Percentiles rank a stretch among this genome's conserved stretches.
These are phyloP conservation scores for Chrysoporthe cubensis DNA, from an alignment of 2,329 filamentous ascomycete species.

Conservation along the genomic window DNA sequence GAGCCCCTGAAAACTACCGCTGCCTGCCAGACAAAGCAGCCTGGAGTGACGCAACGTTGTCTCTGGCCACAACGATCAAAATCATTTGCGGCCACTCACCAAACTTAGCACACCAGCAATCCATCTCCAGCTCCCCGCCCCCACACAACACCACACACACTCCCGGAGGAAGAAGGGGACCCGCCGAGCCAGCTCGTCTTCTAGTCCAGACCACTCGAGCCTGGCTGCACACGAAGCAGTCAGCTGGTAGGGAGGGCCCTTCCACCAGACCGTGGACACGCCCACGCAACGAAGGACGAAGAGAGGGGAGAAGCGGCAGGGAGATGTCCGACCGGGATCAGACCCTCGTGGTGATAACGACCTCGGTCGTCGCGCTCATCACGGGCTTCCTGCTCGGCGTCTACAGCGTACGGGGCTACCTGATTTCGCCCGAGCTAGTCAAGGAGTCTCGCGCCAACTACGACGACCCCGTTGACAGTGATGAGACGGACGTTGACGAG, in stretches of 20 bases:
- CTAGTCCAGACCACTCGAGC: too few relatives aligned
- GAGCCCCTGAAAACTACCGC: conserved; percentile 2
- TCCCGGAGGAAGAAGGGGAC: background rate
- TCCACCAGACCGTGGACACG: background rate
- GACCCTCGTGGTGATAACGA: conserved; percentile 64
- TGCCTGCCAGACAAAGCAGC: conserved; percentile 8
- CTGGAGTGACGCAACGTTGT: conserved; percentile 25
- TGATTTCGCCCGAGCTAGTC: conserved; percentile 59
- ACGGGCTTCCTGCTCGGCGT: conserved; percentile 82
- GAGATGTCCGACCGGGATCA: conserved; percentile 16
- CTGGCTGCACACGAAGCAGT: background rate
- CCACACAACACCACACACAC: background rate
- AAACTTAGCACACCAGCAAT: background rate
- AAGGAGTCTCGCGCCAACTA: conserved; percentile 60
- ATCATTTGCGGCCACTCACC: background rate
- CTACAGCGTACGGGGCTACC: conserved; percentile 66
- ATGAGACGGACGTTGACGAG: conserved; percentile 70
- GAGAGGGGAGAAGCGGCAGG: conserved; percentile 8
- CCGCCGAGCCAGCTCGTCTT: too few relatives aligned
- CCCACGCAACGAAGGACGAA: background rate
- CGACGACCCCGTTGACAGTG: conserved; percentile 67
- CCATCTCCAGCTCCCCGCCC: background rate
- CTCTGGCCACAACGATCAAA: background rate
- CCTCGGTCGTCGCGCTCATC: conserved; percentile 73
- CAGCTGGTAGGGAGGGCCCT: background rate